Percentiles rank a stretch among this genome's conserved stretches.
Evolutionary conservation across 495 filamentous ascomycete species (phyloP).

Genomic region (Penicillium cinerascens): DNA sequence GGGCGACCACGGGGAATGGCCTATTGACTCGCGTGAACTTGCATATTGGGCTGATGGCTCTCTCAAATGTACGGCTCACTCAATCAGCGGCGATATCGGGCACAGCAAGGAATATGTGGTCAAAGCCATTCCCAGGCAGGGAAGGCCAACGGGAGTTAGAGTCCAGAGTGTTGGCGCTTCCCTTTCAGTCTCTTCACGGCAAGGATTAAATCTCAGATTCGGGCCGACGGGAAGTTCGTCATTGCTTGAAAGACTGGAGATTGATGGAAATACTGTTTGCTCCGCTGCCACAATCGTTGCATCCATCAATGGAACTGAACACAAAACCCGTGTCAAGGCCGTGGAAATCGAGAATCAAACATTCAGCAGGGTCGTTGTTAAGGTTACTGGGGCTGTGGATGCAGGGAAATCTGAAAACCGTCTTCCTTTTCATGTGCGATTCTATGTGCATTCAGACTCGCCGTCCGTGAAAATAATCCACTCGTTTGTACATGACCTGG

Average conservation of each 20-base stretch:
- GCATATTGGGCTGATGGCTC: conserved; percentile 22
- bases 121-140: not conserved
- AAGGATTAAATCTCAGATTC: conserved; percentile 9
- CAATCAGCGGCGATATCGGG: conserved; percentile 8
- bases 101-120: conserved; percentile 10
- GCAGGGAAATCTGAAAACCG: not conserved
- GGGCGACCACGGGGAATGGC: conserved; percentile 4
- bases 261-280: conserved; percentile 7
- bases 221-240: conserved; percentile 1
- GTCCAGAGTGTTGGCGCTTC: not conserved
- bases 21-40: conserved; percentile 20
- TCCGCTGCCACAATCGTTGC: conserved; percentile 11
- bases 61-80: conserved; percentile 19
- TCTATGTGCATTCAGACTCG: conserved; percentile 39
- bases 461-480: conserved; percentile 32
- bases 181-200: not conserved
- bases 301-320: conserved; percentile 9
- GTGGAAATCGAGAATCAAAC: conserved; percentile 14
- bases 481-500: conserved; percentile 33
- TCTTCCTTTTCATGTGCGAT: conserved; percentile 40
- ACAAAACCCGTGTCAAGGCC: conserved; percentile 2
- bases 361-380: conserved; percentile 9
- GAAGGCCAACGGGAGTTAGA: not conserved
- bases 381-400: conserved; percentile 8
- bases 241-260: conserved; percentile 5